These are phyloP conservation scores for Aspergillus luchuensis DNA, from an alignment of 2,329 filamentous ascomycete genomes.

Conservation along the genomic window DNA sequence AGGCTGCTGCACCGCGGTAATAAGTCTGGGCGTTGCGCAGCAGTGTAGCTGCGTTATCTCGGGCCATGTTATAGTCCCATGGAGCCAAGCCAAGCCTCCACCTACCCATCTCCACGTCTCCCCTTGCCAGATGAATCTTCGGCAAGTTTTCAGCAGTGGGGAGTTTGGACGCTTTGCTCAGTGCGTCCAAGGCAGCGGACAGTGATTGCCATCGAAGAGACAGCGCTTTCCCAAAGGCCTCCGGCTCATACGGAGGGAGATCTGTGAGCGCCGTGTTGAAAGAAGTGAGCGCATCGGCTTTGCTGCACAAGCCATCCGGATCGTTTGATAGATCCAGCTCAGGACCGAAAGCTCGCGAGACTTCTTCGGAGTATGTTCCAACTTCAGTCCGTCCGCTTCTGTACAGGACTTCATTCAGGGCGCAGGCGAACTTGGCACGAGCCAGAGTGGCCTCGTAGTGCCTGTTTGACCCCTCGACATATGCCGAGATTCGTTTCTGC, in stretches of 20 bases:
- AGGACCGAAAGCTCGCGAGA: slow-evolving; percentile 45
- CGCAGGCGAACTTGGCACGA: slow-evolving; percentile 58
- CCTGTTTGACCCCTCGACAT: slow-evolving; percentile 49
- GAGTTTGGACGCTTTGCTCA: slow-evolving; percentile 56
- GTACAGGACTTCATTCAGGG: slow-evolving; percentile 60
- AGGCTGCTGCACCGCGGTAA: slow-evolving; percentile 55
- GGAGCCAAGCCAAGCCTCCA: slow-evolving; percentile 53
- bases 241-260: slow-evolving; percentile 30
- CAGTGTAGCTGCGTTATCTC: slow-evolving; percentile 50
- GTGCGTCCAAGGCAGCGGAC: slow-evolving; percentile 51
- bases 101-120: slow-evolving; percentile 58
- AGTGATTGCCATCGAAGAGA: slow-evolving; percentile 56
- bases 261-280: slow-evolving; percentile 54
- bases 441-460: slow-evolving; percentile 57
- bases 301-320: slow-evolving; percentile 54
- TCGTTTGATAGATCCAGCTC: slow-evolving; percentile 46
- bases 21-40: slow-evolving; percentile 60
- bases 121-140: slow-evolving; percentile 57
- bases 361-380: slow-evolving; percentile 54
- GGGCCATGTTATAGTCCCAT: slow-evolving; percentile 44
- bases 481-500: slow-evolving; percentile 56
- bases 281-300: slow-evolving; percentile 59
- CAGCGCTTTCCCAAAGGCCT: slow-evolving; percentile 34
- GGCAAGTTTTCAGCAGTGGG: slow-evolving; percentile 53
- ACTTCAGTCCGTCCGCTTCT: slow-evolving; percentile 53